Conservation (phyloP, 1,284 basidiomycete genomes). For the Cutaneotrichosporon mucoides region DNA sequence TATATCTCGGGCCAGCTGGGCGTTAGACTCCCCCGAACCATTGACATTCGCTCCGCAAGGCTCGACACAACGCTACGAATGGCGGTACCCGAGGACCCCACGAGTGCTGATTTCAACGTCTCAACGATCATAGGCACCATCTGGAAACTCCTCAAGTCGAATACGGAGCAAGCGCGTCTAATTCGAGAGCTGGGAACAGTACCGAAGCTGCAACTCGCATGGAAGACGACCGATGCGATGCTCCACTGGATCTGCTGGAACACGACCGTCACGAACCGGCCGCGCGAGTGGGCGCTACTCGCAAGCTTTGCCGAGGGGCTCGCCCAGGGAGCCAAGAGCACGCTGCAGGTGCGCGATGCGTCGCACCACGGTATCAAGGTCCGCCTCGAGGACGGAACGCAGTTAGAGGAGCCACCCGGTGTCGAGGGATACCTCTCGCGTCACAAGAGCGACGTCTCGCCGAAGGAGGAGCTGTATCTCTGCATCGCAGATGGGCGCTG, state of each 20-base stretch:
- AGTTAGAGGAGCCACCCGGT: constrained; percentile 38
- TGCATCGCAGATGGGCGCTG: constrained; percentile 40
- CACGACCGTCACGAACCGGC: constrained; percentile 32
- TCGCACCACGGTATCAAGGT: constrained; percentile 31
- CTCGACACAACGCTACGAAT: constrained; percentile 37
- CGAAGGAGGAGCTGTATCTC: constrained; percentile 35
- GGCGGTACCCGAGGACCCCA: constrained; percentile 31
- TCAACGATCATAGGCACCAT: constrained; percentile 22
- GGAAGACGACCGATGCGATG: constrained; percentile 34
- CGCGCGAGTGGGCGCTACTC: constrained; percentile 41
- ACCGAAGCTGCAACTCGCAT: constrained; percentile 36
- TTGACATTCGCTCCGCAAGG: constrained; percentile 39
- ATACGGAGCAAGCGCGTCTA: constrained; percentile 27
- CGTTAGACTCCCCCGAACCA: constrained; percentile 30
- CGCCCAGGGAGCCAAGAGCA: constrained; percentile 5
- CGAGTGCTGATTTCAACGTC: constrained; percentile 20
- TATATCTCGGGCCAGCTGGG: constrained; percentile 43
- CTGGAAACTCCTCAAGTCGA: constrained; percentile 31
- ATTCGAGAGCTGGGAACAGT: constrained; percentile 18
- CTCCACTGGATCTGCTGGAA: constrained; percentile 46
- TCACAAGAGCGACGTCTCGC: constrained; percentile 14
- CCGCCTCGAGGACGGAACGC: constrained; percentile 37
- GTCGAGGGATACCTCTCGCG: constrained; percentile 45
- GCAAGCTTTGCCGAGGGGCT: constrained; percentile 29
- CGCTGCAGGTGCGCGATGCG: constrained; percentile 39